These are phyloP conservation scores for Aspergillus viridinutans DNA, from an alignment of 2,329 filamentous ascomycete genomes.

Conservation along the genomic window DNA sequence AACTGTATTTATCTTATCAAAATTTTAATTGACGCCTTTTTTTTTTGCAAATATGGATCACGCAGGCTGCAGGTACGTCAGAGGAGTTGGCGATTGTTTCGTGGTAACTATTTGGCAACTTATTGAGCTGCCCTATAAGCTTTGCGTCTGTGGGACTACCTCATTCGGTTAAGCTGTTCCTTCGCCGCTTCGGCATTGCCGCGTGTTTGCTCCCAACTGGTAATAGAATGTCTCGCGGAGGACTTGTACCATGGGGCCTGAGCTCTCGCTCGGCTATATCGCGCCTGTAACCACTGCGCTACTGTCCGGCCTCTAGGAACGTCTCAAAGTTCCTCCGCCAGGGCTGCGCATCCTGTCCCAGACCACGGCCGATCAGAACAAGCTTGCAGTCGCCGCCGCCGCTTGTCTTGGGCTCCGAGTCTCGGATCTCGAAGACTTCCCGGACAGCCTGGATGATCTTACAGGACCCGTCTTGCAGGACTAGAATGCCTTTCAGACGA, in stretches of 20 bases:
- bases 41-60: neutral
- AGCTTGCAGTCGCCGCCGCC: slow-evolving; percentile 36
- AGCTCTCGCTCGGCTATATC: neutral
- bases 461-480: slow-evolving; percentile 58
- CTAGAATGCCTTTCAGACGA: slow-evolving; percentile 75
- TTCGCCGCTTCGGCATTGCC: neutral
- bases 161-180: neutral
- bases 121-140: neutral
- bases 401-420: slow-evolving; percentile 39
- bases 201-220: neutral
- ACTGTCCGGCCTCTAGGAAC: slow-evolving; percentile 14
- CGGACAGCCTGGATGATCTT: slow-evolving; percentile 88
- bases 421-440: slow-evolving; percentile 88
- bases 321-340: slow-evolving; percentile 36
- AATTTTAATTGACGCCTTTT: slow-evolving; percentile 4
- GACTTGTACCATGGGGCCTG: neutral
- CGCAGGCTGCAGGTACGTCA: neutral
- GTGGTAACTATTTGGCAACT: neutral
- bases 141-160: neutral
- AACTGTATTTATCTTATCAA: slow-evolving; percentile 29
- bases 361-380: slow-evolving; percentile 45
- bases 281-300: neutral
- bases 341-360: slow-evolving; percentile 28
- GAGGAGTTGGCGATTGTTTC: neutral
- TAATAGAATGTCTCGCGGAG: neutral